Evolutionary conservation across 129 eudicot genomes (phyloP), one percentile per base, ranked within the genome.

Genomic region (Chrysanthemum lavandulifolium): DNA sequence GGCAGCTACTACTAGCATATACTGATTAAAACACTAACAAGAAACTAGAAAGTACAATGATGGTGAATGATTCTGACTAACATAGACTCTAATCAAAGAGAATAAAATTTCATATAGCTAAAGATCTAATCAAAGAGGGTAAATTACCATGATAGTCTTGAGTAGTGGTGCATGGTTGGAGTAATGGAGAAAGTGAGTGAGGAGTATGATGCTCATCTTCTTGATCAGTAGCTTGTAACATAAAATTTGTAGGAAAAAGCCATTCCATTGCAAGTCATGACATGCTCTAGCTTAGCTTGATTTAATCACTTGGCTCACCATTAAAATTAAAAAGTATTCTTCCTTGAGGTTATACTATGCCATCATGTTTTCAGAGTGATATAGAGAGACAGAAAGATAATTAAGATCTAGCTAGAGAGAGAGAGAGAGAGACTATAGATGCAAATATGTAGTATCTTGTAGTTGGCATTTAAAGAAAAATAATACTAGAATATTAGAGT

Each of bases 181-280:
- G 86, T 74, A 87, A 54, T 13, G 86, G 86, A 65, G 85, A 65
- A 71, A 86, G 90, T 73, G 92, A 86, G 72, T 86, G 72, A 51
- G 84, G 83, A 59, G 75, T 83, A 11, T 77, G 82, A 63, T 77
- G 82, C 49, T 81, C 86, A 73, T 85, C 82, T 62, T 86, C 77
- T 50, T 84, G 69, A 82, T 87, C 74, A 69, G 92, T 51, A 19
- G 53, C 36, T 79, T 84, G 96, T 50, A 87, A 86, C 92, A 87
- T 89, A 84, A 90, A 89, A 81, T 90, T 90, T 65, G 96, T 65
- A 31, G 91, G 85, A 80, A 87, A 93, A 93, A 45, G 84, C 91
- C 92, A 92, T 92, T 76, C 47, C 55, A 75, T 50, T 84, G 84
- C 77, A 82, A 78, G 76, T 81, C 88, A 85, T 88, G 76, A 75